phyloP scores from a whole-genome alignment of 2,329 filamentous ascomycete genomes.

The Furcasterigmium sp. region DNA sequence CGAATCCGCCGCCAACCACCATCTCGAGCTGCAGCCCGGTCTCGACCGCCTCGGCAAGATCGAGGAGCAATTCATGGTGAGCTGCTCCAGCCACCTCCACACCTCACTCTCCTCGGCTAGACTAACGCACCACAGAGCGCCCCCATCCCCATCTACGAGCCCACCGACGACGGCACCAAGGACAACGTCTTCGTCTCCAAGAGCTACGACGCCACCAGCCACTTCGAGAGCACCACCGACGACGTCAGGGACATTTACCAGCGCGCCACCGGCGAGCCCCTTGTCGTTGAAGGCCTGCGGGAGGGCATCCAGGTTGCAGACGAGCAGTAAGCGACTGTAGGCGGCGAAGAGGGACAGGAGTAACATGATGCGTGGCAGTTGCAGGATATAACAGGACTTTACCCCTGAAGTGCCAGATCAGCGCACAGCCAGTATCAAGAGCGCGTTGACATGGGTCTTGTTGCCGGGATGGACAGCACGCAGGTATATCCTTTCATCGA shows the following conservation, averaged over 20 bases:
- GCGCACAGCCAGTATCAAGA: background rate
- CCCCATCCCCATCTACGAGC: conserved; percentile 92
- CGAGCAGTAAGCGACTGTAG: conserved; percentile 43
- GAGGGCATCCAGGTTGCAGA: conserved; percentile 72
- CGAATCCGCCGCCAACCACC: conserved; percentile 86
- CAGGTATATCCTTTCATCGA: too few species aligned
- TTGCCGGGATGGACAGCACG: too few species aligned
- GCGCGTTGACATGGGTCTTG: too few species aligned
- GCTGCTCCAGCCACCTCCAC: conserved; percentile 13
- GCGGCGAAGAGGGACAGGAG: background rate
- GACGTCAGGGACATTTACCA: conserved; percentile 93
- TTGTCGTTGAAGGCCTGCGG: conserved; percentile 82
- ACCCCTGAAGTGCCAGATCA: background rate
- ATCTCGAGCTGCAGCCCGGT: conserved; percentile 88
- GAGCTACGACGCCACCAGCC: conserved; percentile 96
- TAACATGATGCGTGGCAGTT: background rate
- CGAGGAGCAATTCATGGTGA: conserved; percentile 93
- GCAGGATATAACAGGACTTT: conserved; percentile 2
- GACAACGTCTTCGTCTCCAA: conserved; percentile 97
- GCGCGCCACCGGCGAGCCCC: conserved; percentile 75
- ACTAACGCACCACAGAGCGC: conserved; percentile 45
- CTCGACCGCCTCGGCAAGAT: conserved; percentile 88
- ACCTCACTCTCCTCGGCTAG: too few species aligned
- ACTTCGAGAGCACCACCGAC: conserved; percentile 90
- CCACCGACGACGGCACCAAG: conserved; percentile 71